Evolutionary conservation across 192 early-diverging fungal species (phyloP), one percentile per base, ranked within the genome.

Genomic region (Obelidium mucronatum): DNA sequence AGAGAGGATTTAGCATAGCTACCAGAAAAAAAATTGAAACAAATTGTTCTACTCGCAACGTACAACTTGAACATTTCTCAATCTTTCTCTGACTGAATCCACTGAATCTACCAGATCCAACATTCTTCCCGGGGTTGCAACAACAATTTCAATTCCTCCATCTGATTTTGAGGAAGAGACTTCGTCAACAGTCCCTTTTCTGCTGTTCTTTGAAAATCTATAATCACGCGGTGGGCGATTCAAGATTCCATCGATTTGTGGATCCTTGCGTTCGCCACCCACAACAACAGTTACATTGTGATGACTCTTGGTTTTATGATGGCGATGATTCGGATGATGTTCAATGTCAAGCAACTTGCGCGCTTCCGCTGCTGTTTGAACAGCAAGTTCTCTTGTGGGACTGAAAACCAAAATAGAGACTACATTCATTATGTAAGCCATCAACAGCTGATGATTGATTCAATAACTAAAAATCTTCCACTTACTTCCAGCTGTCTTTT

Each of bases 321-420:
- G 74, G 3, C 17, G 30, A 44, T 48, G 44, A 15, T 48, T 48
- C 39, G 54, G 39, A 90, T 64, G 96, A 92, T 79, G 95, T 89
- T 53, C 31, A 19, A 72, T 24, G 33, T 36, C 90, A 35, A 94
- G 72, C 40, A 98, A 82, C 22, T 79, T 82, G 36, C 89, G 86
- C 31, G 96, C 79, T 2, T 95, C 94, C 59, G 83, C 84, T 24
- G 92, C 79, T 36, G 97, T 95, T 84, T 99, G 97, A 69, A 93
- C 88, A 19, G 97, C 96, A 70, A 99, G 87, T 85, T 99, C 97
- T 35, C 96, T 91, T 15, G 96, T 99, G 0, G 97, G 97, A 22
- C 93, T 91, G 40, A 99, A 84, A 34, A 97, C 90, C 39, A 99
- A 56, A 34, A 82, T 76, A 37, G 81, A 66, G 1, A 78, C 76